Conservation (phyloP, 331 rosid species). For the Cucumis variabilis region DNA sequence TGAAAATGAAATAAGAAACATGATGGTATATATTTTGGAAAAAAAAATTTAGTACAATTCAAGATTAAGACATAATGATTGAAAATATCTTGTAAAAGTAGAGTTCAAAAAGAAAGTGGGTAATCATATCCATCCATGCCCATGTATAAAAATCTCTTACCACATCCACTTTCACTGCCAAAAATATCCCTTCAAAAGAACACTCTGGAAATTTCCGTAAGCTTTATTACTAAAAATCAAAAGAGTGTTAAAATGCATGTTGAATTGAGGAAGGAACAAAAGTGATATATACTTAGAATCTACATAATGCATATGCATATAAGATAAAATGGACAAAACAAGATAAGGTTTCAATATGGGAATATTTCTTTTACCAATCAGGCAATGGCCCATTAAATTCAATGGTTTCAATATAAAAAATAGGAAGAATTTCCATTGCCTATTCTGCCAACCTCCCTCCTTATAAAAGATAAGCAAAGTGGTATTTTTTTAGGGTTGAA, state of each 20-base stretch:
- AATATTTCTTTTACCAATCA: constrained; percentile 8
- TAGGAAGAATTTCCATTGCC: background rate
- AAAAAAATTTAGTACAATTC: background rate
- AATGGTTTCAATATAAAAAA: constrained; percentile 15
- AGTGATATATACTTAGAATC: background rate
- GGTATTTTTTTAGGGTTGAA: background rate
- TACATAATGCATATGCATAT: constrained; percentile 13
- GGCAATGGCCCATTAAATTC: constrained; percentile 2
- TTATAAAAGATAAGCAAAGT: background rate
- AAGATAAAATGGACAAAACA: background rate
- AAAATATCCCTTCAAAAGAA: background rate
- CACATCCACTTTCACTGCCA: background rate
- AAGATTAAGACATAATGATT: constrained; percentile 3
- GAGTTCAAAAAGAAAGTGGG: background rate
- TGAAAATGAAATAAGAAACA: background rate
- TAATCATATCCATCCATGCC: background rate
- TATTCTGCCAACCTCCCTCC: background rate
- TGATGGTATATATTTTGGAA: background rate
- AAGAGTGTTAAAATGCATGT: no score
- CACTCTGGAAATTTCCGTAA: no score
- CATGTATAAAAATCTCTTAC: background rate
- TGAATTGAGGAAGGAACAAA: no score
- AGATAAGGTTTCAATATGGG: constrained; percentile 3
- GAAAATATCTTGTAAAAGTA: background rate
- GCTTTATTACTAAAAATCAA: no score